Percentiles rank a stretch among this genome's conserved stretches.
Conservation (phyloP, 2,329 filamentous ascomycete genomes). For the Catunica adiposa region DNA sequence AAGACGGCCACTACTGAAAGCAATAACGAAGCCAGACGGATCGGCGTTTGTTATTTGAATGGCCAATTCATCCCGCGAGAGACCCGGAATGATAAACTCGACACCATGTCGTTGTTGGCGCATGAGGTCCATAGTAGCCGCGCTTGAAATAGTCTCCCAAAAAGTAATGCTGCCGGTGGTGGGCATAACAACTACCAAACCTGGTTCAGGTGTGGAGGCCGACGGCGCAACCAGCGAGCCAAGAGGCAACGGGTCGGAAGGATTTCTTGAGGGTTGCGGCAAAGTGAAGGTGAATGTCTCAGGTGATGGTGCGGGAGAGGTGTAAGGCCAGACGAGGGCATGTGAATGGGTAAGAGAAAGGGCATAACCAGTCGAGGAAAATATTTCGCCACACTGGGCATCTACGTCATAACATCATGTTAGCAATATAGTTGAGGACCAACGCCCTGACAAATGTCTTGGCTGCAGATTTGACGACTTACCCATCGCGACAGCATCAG, state of each 20-base stretch:
- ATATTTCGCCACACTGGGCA: conserved; percentile 48
- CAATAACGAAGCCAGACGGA: conserved; percentile 67
- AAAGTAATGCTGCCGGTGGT: conserved; percentile 73
- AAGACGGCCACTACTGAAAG: conserved; percentile 70
- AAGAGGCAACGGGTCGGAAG: conserved; percentile 58
- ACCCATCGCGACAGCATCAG: conserved; percentile 42
- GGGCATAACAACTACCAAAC: conserved; percentile 73
- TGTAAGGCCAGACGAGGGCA: conserved; percentile 84
- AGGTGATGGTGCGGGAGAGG: conserved; percentile 46
- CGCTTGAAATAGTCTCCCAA: conserved; percentile 89
- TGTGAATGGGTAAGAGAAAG: conserved; percentile 65
- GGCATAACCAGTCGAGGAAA: conserved; percentile 53
- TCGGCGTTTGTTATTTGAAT: conserved; percentile 69
- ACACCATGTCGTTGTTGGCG: conserved; percentile 67
- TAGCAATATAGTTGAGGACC: neutral
- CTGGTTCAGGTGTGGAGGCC: conserved; percentile 62
- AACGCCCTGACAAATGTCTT: neutral
- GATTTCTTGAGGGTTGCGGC: conserved; percentile 51
- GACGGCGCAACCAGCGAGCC: conserved; percentile 70
- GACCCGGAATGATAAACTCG: conserved; percentile 54
- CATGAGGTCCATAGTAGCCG: conserved; percentile 67
- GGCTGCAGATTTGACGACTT: conserved; percentile 22
- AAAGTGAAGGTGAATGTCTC: conserved; percentile 69
- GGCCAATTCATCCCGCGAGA: conserved; percentile 65
- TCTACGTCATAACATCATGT: conserved; percentile 26